Conservation (phyloP, 1,139 yeast species). For the Kurtzmaniella quercitrusa region DNA sequence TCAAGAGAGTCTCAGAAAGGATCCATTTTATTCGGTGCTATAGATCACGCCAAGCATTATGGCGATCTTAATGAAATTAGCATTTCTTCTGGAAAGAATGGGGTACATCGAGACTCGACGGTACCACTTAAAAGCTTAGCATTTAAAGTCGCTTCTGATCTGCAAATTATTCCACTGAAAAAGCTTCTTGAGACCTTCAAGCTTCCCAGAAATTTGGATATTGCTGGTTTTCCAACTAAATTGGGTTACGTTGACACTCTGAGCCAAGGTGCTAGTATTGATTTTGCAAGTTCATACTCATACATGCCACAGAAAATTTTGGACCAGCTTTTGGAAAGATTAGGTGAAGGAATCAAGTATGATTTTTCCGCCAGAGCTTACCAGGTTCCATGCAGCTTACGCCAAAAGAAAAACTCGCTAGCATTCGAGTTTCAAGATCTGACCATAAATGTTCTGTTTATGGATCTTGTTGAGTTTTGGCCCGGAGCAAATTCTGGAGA, state of each 20-base stretch:
- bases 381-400: slow-evolving; percentile 26
- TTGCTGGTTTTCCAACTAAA: background rate
- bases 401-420: slow-evolving; percentile 19
- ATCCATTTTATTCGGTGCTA: slow-evolving; percentile 52
- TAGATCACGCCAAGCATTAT: slow-evolving; percentile 49
- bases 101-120: slow-evolving; percentile 18
- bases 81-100: slow-evolving; percentile 12
- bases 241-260: slow-evolving; percentile 1
- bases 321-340: slow-evolving; percentile 12
- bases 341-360: slow-evolving; percentile 18
- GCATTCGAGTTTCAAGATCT: slow-evolving; percentile 24
- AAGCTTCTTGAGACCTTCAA: slow-evolving; percentile 7
- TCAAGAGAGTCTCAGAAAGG: slow-evolving; percentile 40
- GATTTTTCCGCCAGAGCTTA: slow-evolving; percentile 16
- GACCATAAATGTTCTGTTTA: slow-evolving; percentile 22
- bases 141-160: slow-evolving; percentile 7
- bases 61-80: slow-evolving; percentile 35
- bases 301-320: slow-evolving; percentile 21
- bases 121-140: slow-evolving; percentile 17
- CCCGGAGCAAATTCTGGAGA: slow-evolving; percentile 10
- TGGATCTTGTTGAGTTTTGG: slow-evolving; percentile 18
- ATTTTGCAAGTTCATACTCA: slow-evolving; percentile 40
- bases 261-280: slow-evolving; percentile 15
- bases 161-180: slow-evolving; percentile 9
- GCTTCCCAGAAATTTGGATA: slow-evolving; percentile 2